These are phyloP conservation scores for Canna indica DNA, from an alignment of 176 grass and related monocot species.

Conservation along the genomic window DNA sequence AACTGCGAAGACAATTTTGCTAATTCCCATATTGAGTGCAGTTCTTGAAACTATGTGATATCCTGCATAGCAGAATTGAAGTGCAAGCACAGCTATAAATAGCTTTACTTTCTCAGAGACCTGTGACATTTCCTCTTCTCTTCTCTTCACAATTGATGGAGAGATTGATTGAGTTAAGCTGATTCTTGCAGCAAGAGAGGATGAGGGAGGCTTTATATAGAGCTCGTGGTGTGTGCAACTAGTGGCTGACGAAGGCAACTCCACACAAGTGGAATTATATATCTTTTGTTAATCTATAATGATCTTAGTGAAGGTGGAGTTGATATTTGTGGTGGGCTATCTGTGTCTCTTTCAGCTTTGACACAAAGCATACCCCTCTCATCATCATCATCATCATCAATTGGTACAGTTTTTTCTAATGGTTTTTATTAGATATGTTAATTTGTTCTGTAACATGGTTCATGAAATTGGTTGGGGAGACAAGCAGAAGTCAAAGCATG, in stretches of 20 bases:
- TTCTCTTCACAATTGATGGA: neutral
- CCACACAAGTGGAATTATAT: neutral
- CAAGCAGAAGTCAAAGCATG: constrained; percentile 10
- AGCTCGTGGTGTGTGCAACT: neutral
- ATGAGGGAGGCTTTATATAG: constrained; percentile 5
- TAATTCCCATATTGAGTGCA: constrained; percentile 89
- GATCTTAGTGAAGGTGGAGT: neutral
- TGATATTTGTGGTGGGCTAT: neutral
- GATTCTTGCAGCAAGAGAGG: neutral
- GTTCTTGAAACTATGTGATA: constrained; percentile 80
- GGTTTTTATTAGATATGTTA: too few relatives aligned
- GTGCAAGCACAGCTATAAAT: constrained; percentile 45
- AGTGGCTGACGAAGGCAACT: neutral
- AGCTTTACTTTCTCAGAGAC: constrained; percentile 73
- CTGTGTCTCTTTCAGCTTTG: neutral
- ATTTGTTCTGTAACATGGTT: neutral
- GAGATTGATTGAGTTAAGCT: neutral
- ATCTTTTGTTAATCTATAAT: too few relatives aligned
- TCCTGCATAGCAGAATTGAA: constrained; percentile 73
- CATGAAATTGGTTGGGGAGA: constrained; percentile 12
- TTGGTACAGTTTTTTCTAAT: neutral
- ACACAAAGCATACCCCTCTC: neutral
- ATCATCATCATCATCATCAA: neutral
- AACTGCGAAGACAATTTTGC: constrained; percentile 81
- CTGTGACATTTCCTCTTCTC: constrained; percentile 10